Evolutionary conservation across 1,284 basidiomycete genomes (phyloP).

Genomic region (Heterobasidion parviporum): DNA sequence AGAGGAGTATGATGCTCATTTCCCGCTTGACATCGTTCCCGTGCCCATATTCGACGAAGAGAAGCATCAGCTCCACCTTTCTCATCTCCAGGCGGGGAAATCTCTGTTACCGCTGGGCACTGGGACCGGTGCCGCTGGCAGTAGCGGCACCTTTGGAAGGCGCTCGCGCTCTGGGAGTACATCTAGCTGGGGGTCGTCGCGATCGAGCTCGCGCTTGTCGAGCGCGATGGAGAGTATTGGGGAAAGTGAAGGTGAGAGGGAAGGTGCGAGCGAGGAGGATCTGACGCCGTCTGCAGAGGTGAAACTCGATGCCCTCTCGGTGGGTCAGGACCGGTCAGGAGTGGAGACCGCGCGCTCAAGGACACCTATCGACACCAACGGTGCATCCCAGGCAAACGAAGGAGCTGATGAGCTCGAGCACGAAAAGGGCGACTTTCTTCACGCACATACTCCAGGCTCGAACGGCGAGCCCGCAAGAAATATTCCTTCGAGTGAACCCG

Average conservation of each 20-base stretch:
- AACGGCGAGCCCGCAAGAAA: neutral
- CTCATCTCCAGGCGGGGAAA: neutral
- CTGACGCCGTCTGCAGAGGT: conserved; percentile 5
- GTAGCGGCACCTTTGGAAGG: neutral
- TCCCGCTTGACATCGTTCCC: no score
- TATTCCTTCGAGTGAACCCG: neutral
- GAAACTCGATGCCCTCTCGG: conserved; percentile 1
- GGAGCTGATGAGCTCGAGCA: neutral
- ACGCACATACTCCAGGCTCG: neutral
- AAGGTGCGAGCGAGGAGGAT: conserved; percentile 10
- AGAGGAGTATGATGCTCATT: no score
- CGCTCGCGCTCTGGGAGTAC: conserved; percentile 11
- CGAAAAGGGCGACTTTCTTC: neutral
- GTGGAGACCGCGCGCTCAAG: conserved; percentile 9
- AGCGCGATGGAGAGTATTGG: conserved; percentile 18
- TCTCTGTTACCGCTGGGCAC: neutral
- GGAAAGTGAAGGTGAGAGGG: conserved; percentile 15
- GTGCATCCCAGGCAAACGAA: neutral
- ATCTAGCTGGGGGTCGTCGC: conserved; percentile 12
- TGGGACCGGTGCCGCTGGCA: neutral
- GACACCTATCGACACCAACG: conserved; percentile 2
- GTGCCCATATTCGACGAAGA: no score
- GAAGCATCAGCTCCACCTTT: no score
- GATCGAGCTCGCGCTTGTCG: conserved; percentile 10
- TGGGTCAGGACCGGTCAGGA: conserved; percentile 1